Conservation (phyloP, 495 filamentous ascomycete species). For the Hyaloscypha variabilis region DNA sequence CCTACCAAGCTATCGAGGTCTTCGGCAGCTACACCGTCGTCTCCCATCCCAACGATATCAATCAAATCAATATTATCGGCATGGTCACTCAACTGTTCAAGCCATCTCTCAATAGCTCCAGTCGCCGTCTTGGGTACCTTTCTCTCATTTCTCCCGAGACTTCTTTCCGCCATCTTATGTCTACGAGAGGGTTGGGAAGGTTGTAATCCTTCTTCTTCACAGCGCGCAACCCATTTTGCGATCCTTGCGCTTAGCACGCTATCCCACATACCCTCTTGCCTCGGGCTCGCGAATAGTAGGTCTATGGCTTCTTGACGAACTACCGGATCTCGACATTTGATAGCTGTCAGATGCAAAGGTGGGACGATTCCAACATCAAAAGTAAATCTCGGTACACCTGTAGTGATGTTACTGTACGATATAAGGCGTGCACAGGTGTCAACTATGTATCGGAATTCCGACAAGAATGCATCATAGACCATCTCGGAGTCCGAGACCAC, state of each 20-base stretch:
- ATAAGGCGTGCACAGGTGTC: slow-evolving; percentile 9
- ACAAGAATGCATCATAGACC: slow-evolving; percentile 18
- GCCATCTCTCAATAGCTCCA: too few relatives aligned
- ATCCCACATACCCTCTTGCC: slow-evolving; percentile 53
- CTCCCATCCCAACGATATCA: too few relatives aligned
- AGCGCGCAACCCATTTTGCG: slow-evolving; percentile 12
- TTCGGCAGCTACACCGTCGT: too few relatives aligned
- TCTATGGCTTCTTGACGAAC: slow-evolving; percentile 44
- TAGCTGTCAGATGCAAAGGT: slow-evolving; percentile 39
- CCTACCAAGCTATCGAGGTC: too few relatives aligned
- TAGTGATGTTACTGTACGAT: neutral
- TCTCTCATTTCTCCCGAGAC: too few relatives aligned
- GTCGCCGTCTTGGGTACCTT: too few relatives aligned
- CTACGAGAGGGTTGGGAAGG: neutral
- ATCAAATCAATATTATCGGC: too few relatives aligned
- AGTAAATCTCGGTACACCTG: slow-evolving; percentile 43
- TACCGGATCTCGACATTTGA: slow-evolving; percentile 44
- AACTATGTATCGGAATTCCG: slow-evolving; percentile 23
- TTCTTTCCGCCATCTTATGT: slow-evolving; percentile 69
- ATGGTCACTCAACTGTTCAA: too few relatives aligned
- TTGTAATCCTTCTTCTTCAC: slow-evolving; percentile 18
- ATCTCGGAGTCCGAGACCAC: slow-evolving; percentile 13
- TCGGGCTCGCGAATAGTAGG: slow-evolving; percentile 36
- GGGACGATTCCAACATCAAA: slow-evolving; percentile 53
- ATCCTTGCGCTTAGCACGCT: slow-evolving; percentile 12